Evolutionary conservation across 768 basidiomycete species (phyloP), one percentile per base, ranked within the genome.

Genomic region (Suillus cothurnatus): DNA sequence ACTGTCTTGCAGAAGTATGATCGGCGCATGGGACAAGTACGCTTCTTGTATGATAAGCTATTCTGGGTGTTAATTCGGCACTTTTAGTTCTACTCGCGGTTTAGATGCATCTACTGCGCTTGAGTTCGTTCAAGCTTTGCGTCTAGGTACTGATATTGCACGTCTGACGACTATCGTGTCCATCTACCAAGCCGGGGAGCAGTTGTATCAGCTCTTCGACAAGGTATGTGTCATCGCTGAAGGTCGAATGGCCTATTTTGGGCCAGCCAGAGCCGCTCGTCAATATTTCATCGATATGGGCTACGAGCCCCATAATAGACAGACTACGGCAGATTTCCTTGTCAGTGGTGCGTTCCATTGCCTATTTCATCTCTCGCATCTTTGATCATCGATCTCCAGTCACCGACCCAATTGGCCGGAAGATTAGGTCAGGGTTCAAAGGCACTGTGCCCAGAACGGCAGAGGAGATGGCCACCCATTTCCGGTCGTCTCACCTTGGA

Each of bases 151-250:
- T 0, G 87, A 92, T 69, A 78, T 83, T 4, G 79, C 79, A 62
- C 72, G 77, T n/a, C 65, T 75, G 21, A 79, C 89, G 0, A 92
- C 89, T 0, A 84, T 95, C 64, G 90, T 92, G n/a, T 89, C 91
- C 1, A 85, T 95, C 43, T 94, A 95, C 76, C 93, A 95, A 76
- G 93, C 91, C 9, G 88, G 89, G 60, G 91, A 94, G 72, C 81
- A 81, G 3, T 72, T 90, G 0, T 89, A 87, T 65, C 65, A 83
- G 26, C 79, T 83, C 50, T 95, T 91, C 69, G 88, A 91, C 81
- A 90, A 89, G 71, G 86, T 89, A 21, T 82, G 84, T 68, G 80
- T 89, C 57, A 79, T 90, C 69, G 79, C 84, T 71, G 84, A 84
- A 57, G 85, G 87, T 26, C 78, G 76, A 47, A 82, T 84, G 76